Percentiles rank a stretch among this genome's conserved stretches.
phyloP scores from a whole-genome alignment of 2,329 filamentous ascomycete species.

The Fusarium beomiforme region DNA sequence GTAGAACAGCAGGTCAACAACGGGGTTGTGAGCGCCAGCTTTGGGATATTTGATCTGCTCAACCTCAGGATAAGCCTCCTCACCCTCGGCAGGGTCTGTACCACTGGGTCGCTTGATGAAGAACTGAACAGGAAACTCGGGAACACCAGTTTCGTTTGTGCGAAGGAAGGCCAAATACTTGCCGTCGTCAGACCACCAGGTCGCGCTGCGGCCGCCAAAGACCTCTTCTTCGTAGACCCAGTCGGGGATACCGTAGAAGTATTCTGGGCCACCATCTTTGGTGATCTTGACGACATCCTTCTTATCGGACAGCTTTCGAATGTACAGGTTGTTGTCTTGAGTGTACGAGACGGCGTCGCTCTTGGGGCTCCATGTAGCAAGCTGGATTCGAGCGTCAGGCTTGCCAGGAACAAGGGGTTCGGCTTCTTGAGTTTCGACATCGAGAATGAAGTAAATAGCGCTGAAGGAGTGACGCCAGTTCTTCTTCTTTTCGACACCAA shows the following conservation, averaged over 20 bases:
- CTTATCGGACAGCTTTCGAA: constrained; percentile 69
- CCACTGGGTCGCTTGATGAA: constrained; percentile 90
- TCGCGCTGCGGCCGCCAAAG: constrained; percentile 80
- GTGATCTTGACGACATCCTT: constrained; percentile 78
- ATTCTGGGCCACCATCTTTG: constrained; percentile 83
- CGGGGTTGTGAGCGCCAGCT: constrained; percentile 90
- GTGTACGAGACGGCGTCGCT: constrained; percentile 92
- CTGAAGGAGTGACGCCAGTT: constrained; percentile 94
- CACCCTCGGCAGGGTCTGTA: constrained; percentile 68
- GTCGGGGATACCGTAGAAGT: constrained; percentile 96
- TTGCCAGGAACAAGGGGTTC: constrained; percentile 80
- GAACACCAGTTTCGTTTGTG: constrained; percentile 92
- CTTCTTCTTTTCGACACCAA: constrained; percentile 76
- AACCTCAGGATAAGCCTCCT: constrained; percentile 91
- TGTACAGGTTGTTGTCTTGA: constrained; percentile 86
- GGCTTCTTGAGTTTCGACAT: constrained; percentile 81
- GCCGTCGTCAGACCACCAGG: constrained; percentile 95
- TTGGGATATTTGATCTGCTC: constrained; percentile 97
- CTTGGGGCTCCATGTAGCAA: constrained; percentile 89
- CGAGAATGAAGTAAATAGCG: constrained; percentile 89
- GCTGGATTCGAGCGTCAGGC: constrained; percentile 74
- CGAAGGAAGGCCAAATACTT: constrained; percentile 90
- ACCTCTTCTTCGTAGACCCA: constrained; percentile 87
- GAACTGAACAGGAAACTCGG: constrained; percentile 92
- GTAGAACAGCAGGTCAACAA: constrained; percentile 89